Base-by-base conservation (phyloP, 2,329 filamentous ascomycete species). In the Aspergillus niger region DNA sequence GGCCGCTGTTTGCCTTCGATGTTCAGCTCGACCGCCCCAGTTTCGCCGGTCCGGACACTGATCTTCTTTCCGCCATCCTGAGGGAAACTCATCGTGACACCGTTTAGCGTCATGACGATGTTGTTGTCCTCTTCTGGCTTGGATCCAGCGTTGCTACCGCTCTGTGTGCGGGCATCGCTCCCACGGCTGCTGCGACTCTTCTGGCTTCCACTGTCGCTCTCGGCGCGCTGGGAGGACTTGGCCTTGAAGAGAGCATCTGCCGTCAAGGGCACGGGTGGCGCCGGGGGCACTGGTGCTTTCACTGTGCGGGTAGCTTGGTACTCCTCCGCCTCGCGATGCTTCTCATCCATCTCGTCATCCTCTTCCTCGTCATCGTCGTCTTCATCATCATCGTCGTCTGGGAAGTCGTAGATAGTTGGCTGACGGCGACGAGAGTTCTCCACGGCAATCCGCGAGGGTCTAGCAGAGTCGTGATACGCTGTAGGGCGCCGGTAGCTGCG, bases 141-240 rank as follows among this genome's bases (percentile, higher is more conserved):
- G 48, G 72, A 71, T 13, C 71, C 69, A 22, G 67, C 69, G 22
- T 69, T 71, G 58, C 76, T 74, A 26, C 69, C 73, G 32, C 65
- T 70, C 38, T 70, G 70, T n/a, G 72, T 76, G 6, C 72, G 70
- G 30, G 69, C 65, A 56, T 76, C 74, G 57, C 74, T 78, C 28
- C 70, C 76, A 26, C 75, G 76, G 65, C 77, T 79, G 67, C 77
- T 77, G 63, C 74, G 74, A 59, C 72, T 79, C 57, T 77, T 77
- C 55, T 76, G 74, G 55, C 76, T 79, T 26, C 74, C 76, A 47
- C 72, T 76, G 43, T 79, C 77, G 55, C 76, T 78, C 36, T 70
- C 72, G 5, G 69, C 60, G 43, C 73, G 70, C 41, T 67, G 67
- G 11, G 62, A 62, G 10, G 66, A 62, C 55, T 77, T 77, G 49